phyloP scores from a whole-genome alignment of 2,329 filamentous ascomycete genomes.

The Fusarium transvaalense region DNA sequence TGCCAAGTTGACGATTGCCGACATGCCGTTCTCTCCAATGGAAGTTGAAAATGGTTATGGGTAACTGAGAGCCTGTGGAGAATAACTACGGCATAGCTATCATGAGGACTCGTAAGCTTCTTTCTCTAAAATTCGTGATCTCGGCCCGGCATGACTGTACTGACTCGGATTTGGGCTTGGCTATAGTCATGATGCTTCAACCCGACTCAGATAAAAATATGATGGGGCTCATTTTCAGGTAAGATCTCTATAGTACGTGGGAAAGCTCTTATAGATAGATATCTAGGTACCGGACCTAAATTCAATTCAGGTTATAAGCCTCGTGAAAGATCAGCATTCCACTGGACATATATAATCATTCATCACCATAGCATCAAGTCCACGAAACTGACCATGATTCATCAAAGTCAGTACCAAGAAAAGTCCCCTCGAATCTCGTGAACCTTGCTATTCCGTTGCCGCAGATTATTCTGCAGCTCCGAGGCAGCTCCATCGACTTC shows the following conservation, averaged over 20 bases:
- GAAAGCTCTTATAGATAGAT: background rate
- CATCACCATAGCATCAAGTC: background rate
- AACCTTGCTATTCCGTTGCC: background rate
- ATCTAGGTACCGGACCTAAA: background rate
- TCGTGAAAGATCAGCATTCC: background rate
- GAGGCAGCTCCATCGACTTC: background rate
- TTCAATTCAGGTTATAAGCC: background rate
- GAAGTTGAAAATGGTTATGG: slow-evolving; percentile 23
- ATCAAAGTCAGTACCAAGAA: background rate
- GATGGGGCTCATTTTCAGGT: background rate
- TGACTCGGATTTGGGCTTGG: slow-evolving; percentile 24
- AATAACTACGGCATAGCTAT: slow-evolving; percentile 4
- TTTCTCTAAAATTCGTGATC: slow-evolving; percentile 3
- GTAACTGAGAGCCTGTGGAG: slow-evolving; percentile 34
- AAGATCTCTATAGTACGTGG: background rate
- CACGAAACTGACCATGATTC: background rate
- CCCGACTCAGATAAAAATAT: background rate
- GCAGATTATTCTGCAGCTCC: background rate
- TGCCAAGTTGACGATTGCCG: slow-evolving; percentile 43
- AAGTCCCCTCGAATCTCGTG: background rate
- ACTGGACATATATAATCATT: background rate
- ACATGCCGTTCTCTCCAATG: slow-evolving; percentile 38
- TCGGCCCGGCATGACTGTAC: slow-evolving; percentile 4
- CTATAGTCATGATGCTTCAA: slow-evolving; percentile 19
- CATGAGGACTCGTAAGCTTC: slow-evolving; percentile 27